phyloP scores from a whole-genome alignment of 768 basidiomycete genomes.

The Suillus occidentalis region DNA sequence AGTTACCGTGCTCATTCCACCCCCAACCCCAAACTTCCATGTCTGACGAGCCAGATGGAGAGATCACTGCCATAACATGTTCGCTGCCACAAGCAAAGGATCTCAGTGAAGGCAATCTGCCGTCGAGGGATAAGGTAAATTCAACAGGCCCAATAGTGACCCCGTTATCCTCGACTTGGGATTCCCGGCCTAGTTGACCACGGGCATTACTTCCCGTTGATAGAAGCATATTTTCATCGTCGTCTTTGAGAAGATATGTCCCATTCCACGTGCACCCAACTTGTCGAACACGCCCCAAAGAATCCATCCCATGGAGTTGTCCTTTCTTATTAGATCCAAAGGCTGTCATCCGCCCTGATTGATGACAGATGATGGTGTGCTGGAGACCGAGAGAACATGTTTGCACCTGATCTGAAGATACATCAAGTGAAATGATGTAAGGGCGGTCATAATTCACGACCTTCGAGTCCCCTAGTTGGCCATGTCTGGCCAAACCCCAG shows the following conservation, averaged over 20 bases:
- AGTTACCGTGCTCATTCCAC: constrained; percentile 98
- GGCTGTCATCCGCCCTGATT: constrained; percentile 46
- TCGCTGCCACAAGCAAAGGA: constrained; percentile 78
- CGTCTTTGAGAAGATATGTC: constrained; percentile 49
- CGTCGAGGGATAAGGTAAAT: constrained; percentile 25
- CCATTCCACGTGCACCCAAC: constrained; percentile 81
- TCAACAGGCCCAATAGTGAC: constrained; percentile 10
- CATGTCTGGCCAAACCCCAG: constrained; percentile 86
- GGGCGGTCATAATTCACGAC: constrained; percentile 21
- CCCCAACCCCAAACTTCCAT: constrained; percentile 83
- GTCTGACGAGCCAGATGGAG: constrained; percentile 15
- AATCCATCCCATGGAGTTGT: constrained; percentile 50
- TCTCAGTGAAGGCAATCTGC: constrained; percentile 26
- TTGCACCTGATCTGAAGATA: constrained; percentile 30
- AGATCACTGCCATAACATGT: constrained; percentile 58
- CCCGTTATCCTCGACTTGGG: constrained; percentile 3
- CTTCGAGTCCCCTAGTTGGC: constrained; percentile 63
- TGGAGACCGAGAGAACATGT: constrained; percentile 50
- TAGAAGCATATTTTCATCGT: constrained; percentile 32
- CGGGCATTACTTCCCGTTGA: constrained; percentile 55
- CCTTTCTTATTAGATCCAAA: constrained; percentile 74
- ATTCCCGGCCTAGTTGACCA: constrained; percentile 63
- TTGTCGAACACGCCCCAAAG: constrained; percentile 24
- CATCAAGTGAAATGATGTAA: constrained; percentile 34
- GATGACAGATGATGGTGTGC: constrained; percentile 46